Evolutionary conservation across 1,284 basidiomycete species (phyloP), one percentile per base, ranked within the genome.

Genomic region (Cerrena zonata): DNA sequence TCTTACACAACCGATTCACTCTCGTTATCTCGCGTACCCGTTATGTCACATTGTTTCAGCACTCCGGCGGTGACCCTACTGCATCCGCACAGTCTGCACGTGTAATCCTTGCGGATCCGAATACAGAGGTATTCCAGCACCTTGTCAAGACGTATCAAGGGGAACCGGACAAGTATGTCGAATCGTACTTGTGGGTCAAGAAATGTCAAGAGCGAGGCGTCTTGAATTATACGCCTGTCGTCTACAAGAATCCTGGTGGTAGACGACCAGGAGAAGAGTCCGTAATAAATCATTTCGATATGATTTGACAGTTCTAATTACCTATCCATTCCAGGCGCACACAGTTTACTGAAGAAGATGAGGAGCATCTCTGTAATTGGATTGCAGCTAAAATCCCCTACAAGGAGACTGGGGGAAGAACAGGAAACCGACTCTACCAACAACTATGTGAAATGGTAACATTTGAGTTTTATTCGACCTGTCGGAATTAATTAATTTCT

Each of bases 181-280:
- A 90, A 56, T 84, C 84, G 13, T 82, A 84, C 59, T 66, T 86
- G 19, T 90, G 88, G 88, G 81, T 90, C 42, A 86, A 87, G 66
- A 83, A 82, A 58, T 89, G 86, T 54, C 78, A 89, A 37, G 84
- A 86, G 57, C 80, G 75, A 54, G 78, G 82, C 1, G 60, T 72
- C 7, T 70, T 86, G 18, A 65, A 75, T 37, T 88, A 80, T 56
- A 88, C 86, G 1, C 85, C 85, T 0, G 68, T 86, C 25, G 79
- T 87, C 1, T 88, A 87, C 64, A 88, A 87, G 66, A 89, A 90
- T 56, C 84, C 85, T 11, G 87, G 88, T 22, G 88, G 88, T 2
- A 71, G 87, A 53, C 77, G 86, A 38, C 77, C 87, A 26, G 87
- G 87, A 38, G 86, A 88, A 74, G 86, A 89, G 88, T 89, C 57